Base-by-base conservation (phyloP, 2,329 filamentous ascomycete genomes). In the Helminthosporium solani region DNA sequence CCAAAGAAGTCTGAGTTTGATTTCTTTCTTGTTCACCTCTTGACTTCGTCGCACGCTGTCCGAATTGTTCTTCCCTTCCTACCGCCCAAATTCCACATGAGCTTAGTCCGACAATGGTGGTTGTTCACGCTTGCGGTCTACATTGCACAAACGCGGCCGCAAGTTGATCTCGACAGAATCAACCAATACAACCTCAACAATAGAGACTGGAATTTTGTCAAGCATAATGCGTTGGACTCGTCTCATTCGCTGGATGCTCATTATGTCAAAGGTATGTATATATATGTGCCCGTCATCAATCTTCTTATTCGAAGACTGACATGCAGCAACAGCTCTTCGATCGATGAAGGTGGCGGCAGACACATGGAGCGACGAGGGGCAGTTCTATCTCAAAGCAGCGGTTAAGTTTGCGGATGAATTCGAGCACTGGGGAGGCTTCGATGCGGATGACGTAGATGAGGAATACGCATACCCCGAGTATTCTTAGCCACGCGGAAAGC, bases 21-120 rank as follows among this genome's bases (percentile, higher is more conserved):
- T 71, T 92, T 95, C 72, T 89, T 90, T 71, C 70, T 91, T 33
- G 84, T 88, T 3, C 90, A 96, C 63, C 69, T 94, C 7, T 77
- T 99, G 25, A 95, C 89, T 0, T 86, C 87, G 16, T 91, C 86
- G 49, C 90, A 99, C 66, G 92, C 94, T 0, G 81, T 96, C 11
- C 82, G 94, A n/a, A 82, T 95, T 19, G 71, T 99, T 4, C 75
- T 99, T 2, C 89, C 94, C 0, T 70, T 89, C 28, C 74, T 96
- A 9, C 90, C 90, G 0, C 70, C 78, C 12, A 81, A 83, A 60
- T 86, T 85, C 58, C 92, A 96, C 57, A 68, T 90, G 36, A 75
- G 75, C 18, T 74, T 99, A 3, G 77, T 97, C 7, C 78, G 87
- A 31, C 85, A 95, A 67, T 97, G 94, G 90, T 96, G 90, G 88